These are phyloP conservation scores for Bolboschoenoplectus hybrid DNA, from an alignment of 202 grass and related monocot species.

Conservation along the genomic window DNA sequence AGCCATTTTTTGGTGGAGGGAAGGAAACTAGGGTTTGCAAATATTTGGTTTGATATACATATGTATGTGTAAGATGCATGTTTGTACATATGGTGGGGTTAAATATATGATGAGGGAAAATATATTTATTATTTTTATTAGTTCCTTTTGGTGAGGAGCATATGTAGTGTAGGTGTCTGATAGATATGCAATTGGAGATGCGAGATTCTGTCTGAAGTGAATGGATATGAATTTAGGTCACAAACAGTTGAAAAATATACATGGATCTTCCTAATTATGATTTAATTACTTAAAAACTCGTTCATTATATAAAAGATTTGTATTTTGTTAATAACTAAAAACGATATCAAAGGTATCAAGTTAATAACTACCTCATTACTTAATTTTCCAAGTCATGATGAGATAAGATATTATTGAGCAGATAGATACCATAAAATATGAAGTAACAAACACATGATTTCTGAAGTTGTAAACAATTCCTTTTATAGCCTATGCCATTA, in stretches of 20 bases:
- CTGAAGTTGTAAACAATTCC: not conserved
- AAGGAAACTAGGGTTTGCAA: constrained; percentile 15
- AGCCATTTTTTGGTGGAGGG: not conserved
- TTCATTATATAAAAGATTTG: not conserved
- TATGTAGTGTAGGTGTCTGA: not conserved
- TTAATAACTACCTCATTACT: not conserved
- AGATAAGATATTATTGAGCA: not conserved
- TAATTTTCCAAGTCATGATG: not conserved
- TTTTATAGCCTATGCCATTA: not conserved
- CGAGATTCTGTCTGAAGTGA: constrained; percentile 8
- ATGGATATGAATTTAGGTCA: not conserved
- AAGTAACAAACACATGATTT: not conserved
- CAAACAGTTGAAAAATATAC: not conserved
- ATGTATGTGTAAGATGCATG: constrained; percentile 18
- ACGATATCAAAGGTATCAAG: not conserved
- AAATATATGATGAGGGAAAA: not conserved
- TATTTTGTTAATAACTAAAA: not conserved
- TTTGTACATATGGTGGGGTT: not conserved
- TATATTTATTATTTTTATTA: constrained; percentile 3
- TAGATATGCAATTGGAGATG: not conserved
- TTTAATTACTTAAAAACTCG: not conserved
- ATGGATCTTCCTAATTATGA: not conserved
- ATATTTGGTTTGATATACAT: not conserved
- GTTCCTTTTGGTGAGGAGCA: not conserved
- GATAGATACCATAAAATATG: too few species aligned